A percentile compares a stretch with the other conserved stretches of the same genome.
Evolutionary conservation across 75 land plant species (phyloP).

Genomic region (Adiantum capillusveneris): DNA sequence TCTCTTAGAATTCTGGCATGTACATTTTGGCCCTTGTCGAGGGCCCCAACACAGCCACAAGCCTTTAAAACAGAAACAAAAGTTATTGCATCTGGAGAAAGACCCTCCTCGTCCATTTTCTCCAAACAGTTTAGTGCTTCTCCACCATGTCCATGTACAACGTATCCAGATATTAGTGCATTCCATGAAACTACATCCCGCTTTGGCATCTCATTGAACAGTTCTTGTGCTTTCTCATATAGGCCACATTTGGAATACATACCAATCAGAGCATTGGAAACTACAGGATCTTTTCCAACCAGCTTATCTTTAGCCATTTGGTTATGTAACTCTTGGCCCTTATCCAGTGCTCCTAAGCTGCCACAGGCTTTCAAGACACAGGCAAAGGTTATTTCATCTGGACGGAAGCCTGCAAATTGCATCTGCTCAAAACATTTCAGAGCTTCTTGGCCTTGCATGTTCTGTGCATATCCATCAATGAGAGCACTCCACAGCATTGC

Average conservation of each 20-base stretch:
- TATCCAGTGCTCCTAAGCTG: background rate
- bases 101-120: conserved; percentile 8
- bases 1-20: background rate
- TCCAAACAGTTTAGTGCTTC: conserved; percentile 11
- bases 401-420: background rate
- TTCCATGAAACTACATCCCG: conserved; percentile 17
- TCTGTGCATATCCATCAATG: conserved; percentile 49
- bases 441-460: conserved; percentile 7
- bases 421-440: conserved; percentile 12
- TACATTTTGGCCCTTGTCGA: background rate
- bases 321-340: background rate
- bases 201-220: conserved; percentile 8
- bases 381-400: conserved; percentile 11
- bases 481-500: conserved; percentile 50
- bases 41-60: conserved; percentile 2
- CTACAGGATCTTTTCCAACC: background rate
- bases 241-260: conserved; percentile 19
- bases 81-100: conserved; percentile 7
- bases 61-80: conserved; percentile 6
- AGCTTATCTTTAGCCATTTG: background rate
- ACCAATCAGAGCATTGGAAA: conserved; percentile 5
- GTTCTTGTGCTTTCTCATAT: conserved; percentile 9
- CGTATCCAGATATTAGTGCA: conserved; percentile 17
- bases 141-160: conserved; percentile 6
- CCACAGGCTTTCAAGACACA: conserved; percentile 4